Percentiles rank a stretch among this genome's conserved stretches.
Conservation (phyloP, 345 rosid genomes). For the Camelina neglecta region DNA sequence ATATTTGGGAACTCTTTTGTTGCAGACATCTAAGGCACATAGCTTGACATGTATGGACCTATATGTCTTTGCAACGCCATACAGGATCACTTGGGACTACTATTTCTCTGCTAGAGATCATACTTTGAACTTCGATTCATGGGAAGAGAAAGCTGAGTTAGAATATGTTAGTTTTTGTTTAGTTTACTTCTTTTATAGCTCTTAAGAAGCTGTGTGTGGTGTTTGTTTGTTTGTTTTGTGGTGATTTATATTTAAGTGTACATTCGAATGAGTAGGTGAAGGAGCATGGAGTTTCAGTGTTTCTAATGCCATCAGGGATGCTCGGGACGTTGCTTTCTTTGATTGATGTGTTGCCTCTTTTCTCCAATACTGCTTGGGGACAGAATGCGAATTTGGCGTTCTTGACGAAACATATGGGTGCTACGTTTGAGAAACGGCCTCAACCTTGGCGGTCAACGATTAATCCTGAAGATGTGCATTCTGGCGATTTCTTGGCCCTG, state of each 20-base stretch:
- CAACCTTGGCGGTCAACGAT: conserved; percentile 72
- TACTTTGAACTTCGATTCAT: conserved; percentile 74
- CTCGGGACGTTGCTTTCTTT: conserved; percentile 84
- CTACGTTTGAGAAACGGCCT: conserved; percentile 81
- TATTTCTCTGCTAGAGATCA: conserved; percentile 85
- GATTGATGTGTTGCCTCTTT: conserved; percentile 87
- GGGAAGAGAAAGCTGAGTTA: conserved; percentile 92
- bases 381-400: conserved; percentile 89
- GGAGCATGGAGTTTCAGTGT: conserved; percentile 91
- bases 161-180: conserved; percentile 68
- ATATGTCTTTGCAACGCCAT: conserved; percentile 97
- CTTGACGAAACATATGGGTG: conserved; percentile 88
- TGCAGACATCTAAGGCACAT: conserved; percentile 82
- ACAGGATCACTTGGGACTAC: conserved; percentile 95
- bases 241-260: background rate
- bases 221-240: background rate
- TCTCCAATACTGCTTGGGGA: conserved; percentile 92
- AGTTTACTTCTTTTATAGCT: conserved; percentile 8
- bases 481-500: conserved; percentile 91
- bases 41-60: conserved; percentile 99
- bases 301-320: conserved; percentile 99
- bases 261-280: conserved; percentile 63
- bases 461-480: conserved; percentile 78
- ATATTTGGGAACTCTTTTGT: background rate
- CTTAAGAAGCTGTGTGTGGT: background rate